Evolutionary conservation across 2,329 filamentous ascomycete genomes (phyloP).

Genomic region (Ascosphaera apis): DNA sequence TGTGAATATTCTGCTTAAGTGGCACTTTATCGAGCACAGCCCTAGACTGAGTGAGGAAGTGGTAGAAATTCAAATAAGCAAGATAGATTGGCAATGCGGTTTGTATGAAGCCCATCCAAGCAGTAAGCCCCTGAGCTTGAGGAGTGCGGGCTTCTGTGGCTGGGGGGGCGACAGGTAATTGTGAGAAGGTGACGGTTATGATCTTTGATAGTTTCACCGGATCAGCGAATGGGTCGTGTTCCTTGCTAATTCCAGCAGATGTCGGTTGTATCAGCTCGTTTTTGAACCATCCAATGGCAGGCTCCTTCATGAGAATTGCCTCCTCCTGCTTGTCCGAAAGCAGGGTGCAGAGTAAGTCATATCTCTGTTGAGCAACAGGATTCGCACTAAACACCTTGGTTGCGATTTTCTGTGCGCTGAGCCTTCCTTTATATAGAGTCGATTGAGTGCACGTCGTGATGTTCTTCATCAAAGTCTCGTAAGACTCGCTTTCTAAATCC

Average conservation of each 20-base stretch:
- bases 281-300: constrained; percentile 37
- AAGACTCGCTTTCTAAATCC: not conserved
- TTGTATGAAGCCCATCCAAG: constrained; percentile 28
- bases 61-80: constrained; percentile 34
- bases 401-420: not conserved
- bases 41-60: constrained; percentile 28
- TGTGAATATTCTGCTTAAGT: constrained; percentile 10
- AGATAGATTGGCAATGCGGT: constrained; percentile 26
- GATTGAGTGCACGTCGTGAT: not conserved
- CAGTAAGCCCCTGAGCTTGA: constrained; percentile 12
- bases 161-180: constrained; percentile 17
- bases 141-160: not conserved
- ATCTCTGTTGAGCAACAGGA: constrained; percentile 12
- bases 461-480: not conserved
- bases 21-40: constrained; percentile 25
- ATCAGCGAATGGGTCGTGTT: constrained; percentile 13
- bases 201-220: constrained; percentile 18
- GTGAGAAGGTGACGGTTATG: constrained; percentile 26
- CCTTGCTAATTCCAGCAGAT: constrained; percentile 1
- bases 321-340: not conserved
- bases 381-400: constrained; percentile 25
- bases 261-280: constrained; percentile 31
- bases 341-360: not conserved
- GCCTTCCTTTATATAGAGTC: not conserved
- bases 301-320: constrained; percentile 20